These are phyloP conservation scores for Leccinum glutinopallens DNA, from an alignment of 1,284 basidiomycete species.

Conservation along the genomic window DNA sequence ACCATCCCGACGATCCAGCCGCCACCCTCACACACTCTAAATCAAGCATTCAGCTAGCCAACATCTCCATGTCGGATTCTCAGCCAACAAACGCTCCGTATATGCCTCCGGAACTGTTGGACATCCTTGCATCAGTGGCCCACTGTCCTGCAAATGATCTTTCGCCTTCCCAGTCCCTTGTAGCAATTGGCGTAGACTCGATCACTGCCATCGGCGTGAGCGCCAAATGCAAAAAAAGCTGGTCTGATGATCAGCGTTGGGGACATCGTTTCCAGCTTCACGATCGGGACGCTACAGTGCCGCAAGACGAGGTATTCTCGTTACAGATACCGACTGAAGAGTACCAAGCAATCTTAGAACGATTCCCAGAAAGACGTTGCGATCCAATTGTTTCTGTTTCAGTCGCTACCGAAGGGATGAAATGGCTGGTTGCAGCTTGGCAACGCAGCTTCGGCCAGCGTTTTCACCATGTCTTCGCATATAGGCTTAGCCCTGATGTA, in stretches of 20 bases:
- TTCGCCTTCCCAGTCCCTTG: constrained; percentile 38
- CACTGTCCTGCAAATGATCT: constrained; percentile 31
- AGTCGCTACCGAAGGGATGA: constrained; percentile 23
- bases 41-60: neutral
- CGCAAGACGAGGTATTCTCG: constrained; percentile 6
- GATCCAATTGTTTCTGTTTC: constrained; percentile 15
- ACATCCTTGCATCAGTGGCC: constrained; percentile 28
- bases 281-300: constrained; percentile 25
- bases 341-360: constrained; percentile 16
- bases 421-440: constrained; percentile 48
- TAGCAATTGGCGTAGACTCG: constrained; percentile 52
- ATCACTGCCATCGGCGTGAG: constrained; percentile 53
- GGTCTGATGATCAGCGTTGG: constrained; percentile 41
- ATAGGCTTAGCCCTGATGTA: constrained; percentile 37
- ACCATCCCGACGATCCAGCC: constrained; percentile 28
- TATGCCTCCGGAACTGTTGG: constrained; percentile 24
- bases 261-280: constrained; percentile 45
- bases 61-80: neutral
- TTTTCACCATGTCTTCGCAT: constrained; percentile 50
- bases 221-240: constrained; percentile 39
- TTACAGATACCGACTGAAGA: constrained; percentile 20
- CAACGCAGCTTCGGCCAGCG: constrained; percentile 42
- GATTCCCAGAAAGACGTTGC: constrained; percentile 17
- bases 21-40: constrained; percentile 7
- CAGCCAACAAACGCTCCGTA: neutral